A percentile compares a stretch with the other conserved stretches of the same genome.
phyloP scores from a whole-genome alignment of 331 rosid species.

The Prunus yedoensis region DNA sequence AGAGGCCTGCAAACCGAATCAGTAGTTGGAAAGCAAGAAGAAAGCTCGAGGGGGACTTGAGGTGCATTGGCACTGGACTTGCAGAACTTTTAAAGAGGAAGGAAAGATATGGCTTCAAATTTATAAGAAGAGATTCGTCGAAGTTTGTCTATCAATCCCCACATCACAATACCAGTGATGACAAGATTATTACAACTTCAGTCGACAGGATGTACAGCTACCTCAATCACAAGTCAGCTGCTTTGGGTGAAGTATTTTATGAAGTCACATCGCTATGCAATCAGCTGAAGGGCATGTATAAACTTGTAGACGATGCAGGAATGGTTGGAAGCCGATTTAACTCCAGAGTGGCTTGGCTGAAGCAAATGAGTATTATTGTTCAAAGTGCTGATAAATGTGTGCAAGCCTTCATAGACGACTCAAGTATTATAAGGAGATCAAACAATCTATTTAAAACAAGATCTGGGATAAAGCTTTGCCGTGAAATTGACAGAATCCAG shows the following conservation, averaged over 20 bases:
- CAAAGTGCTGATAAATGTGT: background rate
- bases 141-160: background rate
- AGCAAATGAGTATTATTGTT: background rate
- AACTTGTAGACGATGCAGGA: background rate
- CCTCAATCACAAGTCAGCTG: background rate
- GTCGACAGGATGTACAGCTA: too few relatives aligned
- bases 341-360: background rate
- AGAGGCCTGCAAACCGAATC: background rate
- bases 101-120: slow-evolving; percentile 2
- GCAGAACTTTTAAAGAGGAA: background rate
- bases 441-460: background rate
- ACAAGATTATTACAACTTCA: background rate
- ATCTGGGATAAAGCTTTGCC: background rate
- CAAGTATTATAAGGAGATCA: background rate
- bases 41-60: background rate
- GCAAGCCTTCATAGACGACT: background rate
- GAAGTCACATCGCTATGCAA: background rate
- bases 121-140: background rate
- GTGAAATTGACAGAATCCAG: background rate
- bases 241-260: background rate
- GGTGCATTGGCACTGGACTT: background rate
- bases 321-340: background rate
- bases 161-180: background rate
- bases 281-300: background rate
- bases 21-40: background rate